phyloP scores from a whole-genome alignment of 768 basidiomycete genomes.

The Leucocoprinus leucothites region DNA sequence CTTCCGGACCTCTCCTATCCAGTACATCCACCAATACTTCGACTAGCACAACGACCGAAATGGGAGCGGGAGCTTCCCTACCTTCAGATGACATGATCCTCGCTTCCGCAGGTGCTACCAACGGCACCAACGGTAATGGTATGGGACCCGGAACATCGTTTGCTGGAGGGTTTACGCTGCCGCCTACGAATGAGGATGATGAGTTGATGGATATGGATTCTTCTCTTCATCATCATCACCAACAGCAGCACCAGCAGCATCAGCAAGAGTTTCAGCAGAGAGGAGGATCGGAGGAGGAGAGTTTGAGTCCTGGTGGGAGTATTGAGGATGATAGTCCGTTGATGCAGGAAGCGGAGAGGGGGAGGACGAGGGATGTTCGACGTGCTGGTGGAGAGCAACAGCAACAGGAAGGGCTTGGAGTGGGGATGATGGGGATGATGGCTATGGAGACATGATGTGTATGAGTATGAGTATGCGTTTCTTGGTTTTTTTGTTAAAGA shows the following conservation, averaged over 20 bases:
- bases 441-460: conserved; percentile 21
- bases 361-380: conserved; percentile 20
- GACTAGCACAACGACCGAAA: conserved; percentile 6
- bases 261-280: conserved; percentile 3
- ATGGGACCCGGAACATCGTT: background rate
- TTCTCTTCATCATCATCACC: background rate
- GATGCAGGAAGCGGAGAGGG: conserved; percentile 17
- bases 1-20: background rate
- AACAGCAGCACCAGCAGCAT: conserved; percentile 13
- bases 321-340: conserved; percentile 8
- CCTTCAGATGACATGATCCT: conserved; percentile 10
- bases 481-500: no score
- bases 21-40: background rate
- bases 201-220: conserved; percentile 12
- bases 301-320: conserved; percentile 3
- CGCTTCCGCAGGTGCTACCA: background rate
- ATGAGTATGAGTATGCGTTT: no score
- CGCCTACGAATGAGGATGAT: conserved; percentile 19
- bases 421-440: conserved; percentile 14
- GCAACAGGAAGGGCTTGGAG: background rate
- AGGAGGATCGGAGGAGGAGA: conserved; percentile 12
- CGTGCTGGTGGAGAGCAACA: conserved; percentile 9
- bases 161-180: conserved; percentile 5
- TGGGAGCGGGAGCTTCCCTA: no score
- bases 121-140: background rate